A percentile compares a stretch with the other conserved stretches of the same genome.
Evolutionary conservation across 2,329 filamentous ascomycete genomes (phyloP).

Genomic region (Aureobasidium subglaciale): DNA sequence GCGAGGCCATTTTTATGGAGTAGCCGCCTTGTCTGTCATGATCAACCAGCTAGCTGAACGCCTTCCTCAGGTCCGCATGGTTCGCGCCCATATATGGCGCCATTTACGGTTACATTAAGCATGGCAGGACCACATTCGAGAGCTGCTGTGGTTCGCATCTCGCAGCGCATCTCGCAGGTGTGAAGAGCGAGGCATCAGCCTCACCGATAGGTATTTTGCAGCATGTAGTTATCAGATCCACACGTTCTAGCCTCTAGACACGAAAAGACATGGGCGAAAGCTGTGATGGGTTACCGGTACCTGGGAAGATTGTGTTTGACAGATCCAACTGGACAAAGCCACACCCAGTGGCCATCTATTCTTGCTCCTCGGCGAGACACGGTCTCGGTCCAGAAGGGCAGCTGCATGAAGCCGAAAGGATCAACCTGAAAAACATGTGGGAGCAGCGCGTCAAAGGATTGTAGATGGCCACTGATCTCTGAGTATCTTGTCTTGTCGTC

Average conservation of each 20-base stretch:
- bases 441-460: neutral
- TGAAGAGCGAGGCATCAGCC: neutral
- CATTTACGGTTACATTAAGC: neutral
- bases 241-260: neutral
- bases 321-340: conserved; percentile 8
- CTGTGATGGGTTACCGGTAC: conserved; percentile 11
- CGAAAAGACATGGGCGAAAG: neutral
- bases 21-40: conserved; percentile 8
- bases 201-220: neutral
- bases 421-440: neutral
- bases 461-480: neutral
- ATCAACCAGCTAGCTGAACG: conserved; percentile 10
- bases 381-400: conserved; percentile 7
- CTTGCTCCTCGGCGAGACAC: conserved; percentile 1
- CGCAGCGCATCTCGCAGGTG: neutral
- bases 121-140: neutral
- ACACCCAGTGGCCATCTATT: conserved; percentile 6
- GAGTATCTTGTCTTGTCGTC: neutral
- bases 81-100: neutral
- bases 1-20: neutral
- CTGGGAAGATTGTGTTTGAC: conserved; percentile 10
- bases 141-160: neutral
- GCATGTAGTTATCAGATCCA: neutral
- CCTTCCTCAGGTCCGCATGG: neutral
- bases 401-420: conserved; percentile 11